Evolutionary conservation across 2,329 filamentous ascomycete genomes (phyloP), one percentile per base, ranked within the genome.

Genomic region (Fusarium caatingaense): DNA sequence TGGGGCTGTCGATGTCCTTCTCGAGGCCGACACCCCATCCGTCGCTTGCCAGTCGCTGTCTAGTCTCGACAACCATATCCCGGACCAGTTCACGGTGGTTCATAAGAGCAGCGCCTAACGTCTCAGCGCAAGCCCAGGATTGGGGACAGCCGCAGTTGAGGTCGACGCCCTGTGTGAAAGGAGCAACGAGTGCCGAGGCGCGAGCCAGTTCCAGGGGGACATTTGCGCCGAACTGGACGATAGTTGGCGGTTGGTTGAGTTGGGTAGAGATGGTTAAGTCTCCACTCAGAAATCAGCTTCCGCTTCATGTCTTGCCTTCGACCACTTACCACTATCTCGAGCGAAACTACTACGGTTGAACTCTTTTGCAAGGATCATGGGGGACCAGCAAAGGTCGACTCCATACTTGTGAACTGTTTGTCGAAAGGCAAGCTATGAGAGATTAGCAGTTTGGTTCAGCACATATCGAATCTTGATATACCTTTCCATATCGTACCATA

Each of bases 91-190:
- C 87, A 11, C 89, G 86, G 51, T 84, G 81, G 46, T 88, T 84
- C 89, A 92, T 92, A 34, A 93, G 81, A n/a, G 88, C 88, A 7
- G 90, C 91, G 8, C 91, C 91, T 5, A 93, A 83, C 2, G 83
- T 87, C 77, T 90, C 88, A 44, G 89, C 87, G 73, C 91, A 91
- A 0, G 91, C 90, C 91, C 91, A 92, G 8, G 87, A 87, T 78
- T 93, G 91, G 10, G 91, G 91, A 74, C 91, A 93, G 13, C 91
- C 91, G 77, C 91, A 93, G 80, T 92, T 92, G 42, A 92, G 82
- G 72, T 92, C 89, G 5, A 92, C 85, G 67, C 91, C 91, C 72
- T 85, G 86, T 55, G 88, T 86, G 75, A 82, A 88, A 3, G 90
- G 89, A 0, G 85, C 86, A 4, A 88, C 87, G 49, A 92, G 84